phyloP scores from a whole-genome alignment of 116 monocot genomes.

The Trichopus zeylanicus region DNA sequence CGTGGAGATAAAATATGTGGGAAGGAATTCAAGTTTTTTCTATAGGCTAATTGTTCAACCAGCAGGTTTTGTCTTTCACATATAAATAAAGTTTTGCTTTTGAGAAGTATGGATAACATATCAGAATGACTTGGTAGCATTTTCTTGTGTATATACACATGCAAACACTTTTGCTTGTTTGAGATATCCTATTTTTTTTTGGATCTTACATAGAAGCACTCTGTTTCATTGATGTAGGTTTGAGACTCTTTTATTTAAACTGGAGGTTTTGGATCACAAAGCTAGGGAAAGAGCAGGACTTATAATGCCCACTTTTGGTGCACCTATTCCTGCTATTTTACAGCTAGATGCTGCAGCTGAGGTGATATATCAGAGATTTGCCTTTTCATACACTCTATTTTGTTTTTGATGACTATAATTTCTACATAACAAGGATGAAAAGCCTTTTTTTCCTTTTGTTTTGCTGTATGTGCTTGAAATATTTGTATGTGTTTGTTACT shows the following conservation, averaged over 20 bases:
- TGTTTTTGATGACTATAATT: background rate
- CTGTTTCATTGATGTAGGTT: constrained; percentile 33
- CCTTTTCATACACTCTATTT: no score
- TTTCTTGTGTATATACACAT: background rate
- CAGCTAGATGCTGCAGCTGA: constrained; percentile 74
- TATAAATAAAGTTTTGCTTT: no score
- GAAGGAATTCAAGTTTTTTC: no score
- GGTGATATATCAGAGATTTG: constrained; percentile 26
- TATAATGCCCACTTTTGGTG: constrained; percentile 44
- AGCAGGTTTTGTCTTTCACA: no score
- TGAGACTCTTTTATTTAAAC: constrained; percentile 70
- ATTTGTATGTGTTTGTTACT: no score
- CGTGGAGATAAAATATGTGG: no score
- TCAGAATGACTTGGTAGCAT: background rate
- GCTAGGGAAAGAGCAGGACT: constrained; percentile 76
- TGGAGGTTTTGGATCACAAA: constrained; percentile 94
- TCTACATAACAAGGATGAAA: no score
- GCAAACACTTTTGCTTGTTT: background rate
- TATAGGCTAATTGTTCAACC: no score
- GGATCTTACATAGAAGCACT: background rate
- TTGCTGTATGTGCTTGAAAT: no score
- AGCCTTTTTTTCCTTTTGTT: no score
- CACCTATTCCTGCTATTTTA: constrained; percentile 70
- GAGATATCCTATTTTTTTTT: background rate
- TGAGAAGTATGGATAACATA: no score